Base-by-base conservation (phyloP, 1,284 basidiomycete species). In the Ganoderma leucocontextum region DNA sequence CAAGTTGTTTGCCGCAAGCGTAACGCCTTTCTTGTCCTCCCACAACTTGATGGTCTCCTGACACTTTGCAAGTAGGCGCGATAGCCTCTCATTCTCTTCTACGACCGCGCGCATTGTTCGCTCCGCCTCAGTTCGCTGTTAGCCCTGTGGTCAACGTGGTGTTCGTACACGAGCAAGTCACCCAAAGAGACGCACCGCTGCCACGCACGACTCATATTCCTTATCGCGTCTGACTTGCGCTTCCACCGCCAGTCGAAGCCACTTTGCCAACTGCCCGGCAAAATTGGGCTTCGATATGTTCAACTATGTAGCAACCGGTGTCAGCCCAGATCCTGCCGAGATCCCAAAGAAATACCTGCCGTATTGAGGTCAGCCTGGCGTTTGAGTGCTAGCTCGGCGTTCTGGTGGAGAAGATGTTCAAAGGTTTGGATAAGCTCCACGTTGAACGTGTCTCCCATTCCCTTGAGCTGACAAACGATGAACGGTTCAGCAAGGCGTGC, bases 261-360 rank as follows among this genome's bases (percentile, higher is more conserved):
- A 66, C 1, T 36, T 41, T n/a, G 42, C 38, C 39, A 66, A 36
- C 33, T 44, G 44, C 22, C 44, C 22, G 17, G 57, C 42, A 36
- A 66, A 58, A 5, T n/a, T 7, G 42, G 65, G 65, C 15, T 57
- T 47, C 60, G 57, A 58, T 7, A 59, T 38, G 41, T 59, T 62
- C 17, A 66, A 15, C 65, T 66, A 35, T 13, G 47, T 41, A 7
- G n/a, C 6, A 38, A 29, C 29, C 10, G 35, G 25, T 33, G 25
- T 52, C 53, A 64, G 55, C 12, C 12, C 17, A 17, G 1, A 0
- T 7, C n/a, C 19, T 12, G 47, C 6, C 6, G 12, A 4, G 15
- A 22, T 4, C 29, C 19, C 1, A 49, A 9, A 36, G 4, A 29
- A 52, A 25, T 33, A 36, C 35, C 8, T 57, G 53, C 65, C 22